phyloP scores from a whole-genome alignment of 2,329 filamentous ascomycete species.

The Cladosporium colombiae region DNA sequence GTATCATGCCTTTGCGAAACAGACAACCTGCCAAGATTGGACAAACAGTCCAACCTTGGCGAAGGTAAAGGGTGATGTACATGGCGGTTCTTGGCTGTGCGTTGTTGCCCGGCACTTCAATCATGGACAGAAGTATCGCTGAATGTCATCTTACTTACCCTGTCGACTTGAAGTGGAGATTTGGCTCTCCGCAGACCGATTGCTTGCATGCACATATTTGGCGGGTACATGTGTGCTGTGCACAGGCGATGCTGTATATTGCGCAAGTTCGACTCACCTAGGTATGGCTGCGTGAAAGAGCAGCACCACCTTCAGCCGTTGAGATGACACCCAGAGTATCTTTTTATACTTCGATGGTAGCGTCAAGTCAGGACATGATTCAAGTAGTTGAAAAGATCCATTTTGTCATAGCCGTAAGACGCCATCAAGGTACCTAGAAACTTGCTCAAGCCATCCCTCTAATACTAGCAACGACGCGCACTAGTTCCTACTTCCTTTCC shows the following conservation, averaged over 20 bases:
- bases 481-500: neutral
- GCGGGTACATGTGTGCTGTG: neutral
- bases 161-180: neutral
- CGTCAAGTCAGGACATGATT: neutral
- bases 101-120: too few species aligned
- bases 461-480: neutral
- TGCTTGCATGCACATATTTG: neutral
- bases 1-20: too few species aligned
- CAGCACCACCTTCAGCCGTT: neutral
- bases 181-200: neutral
- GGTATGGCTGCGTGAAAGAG: neutral
- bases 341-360: neutral
- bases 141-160: neutral
- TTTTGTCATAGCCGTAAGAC: neutral
- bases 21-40: too few species aligned
- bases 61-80: too few species aligned
- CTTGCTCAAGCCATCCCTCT: neutral
- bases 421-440: conserved; percentile 2
- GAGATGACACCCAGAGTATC: neutral
- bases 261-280: accelerated
- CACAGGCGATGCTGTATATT: neutral
- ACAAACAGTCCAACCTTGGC: too few species aligned
- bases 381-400: neutral
- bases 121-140: neutral
- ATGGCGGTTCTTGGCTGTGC: too few species aligned